A percentile compares a stretch with the other conserved stretches of the same genome.
Conservation (phyloP, 2,329 filamentous ascomycete genomes). For the Aspergillus flavus region DNA sequence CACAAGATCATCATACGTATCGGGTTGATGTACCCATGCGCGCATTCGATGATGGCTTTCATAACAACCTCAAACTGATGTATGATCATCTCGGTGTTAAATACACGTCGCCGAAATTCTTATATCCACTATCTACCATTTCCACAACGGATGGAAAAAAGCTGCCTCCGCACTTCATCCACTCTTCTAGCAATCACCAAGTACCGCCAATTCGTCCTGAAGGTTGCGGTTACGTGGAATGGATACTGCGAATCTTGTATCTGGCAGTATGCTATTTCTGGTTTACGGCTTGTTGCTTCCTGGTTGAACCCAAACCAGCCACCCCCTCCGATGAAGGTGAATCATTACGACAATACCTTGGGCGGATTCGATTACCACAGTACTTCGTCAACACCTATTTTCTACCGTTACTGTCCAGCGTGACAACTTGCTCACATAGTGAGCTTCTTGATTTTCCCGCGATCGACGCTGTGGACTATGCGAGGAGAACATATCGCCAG, state of each 20-base stretch:
- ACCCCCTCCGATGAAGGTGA: slow-evolving; percentile 7
- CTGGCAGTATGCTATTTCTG: slow-evolving; percentile 18
- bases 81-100: slow-evolving; percentile 57
- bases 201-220: slow-evolving; percentile 12
- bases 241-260: slow-evolving; percentile 11
- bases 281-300: slow-evolving; percentile 19
- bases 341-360: slow-evolving; percentile 12
- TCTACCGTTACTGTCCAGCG: slow-evolving; percentile 37
- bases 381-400: slow-evolving; percentile 15
- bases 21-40: slow-evolving; percentile 57
- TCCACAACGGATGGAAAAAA: slow-evolving; percentile 32
- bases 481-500: slow-evolving; percentile 22
- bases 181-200: slow-evolving; percentile 19
- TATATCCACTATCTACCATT: slow-evolving; percentile 56
- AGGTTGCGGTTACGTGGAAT: slow-evolving; percentile 1
- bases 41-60: slow-evolving; percentile 56
- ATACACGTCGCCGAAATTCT: slow-evolving; percentile 48
- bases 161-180: slow-evolving; percentile 22
- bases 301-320: slow-evolving; percentile 8
- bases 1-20: slow-evolving; percentile 21
- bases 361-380: slow-evolving; percentile 11
- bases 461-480: slow-evolving; percentile 23
- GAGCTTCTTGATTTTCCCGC: slow-evolving; percentile 26
- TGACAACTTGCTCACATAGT: slow-evolving; percentile 27
- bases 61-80: slow-evolving; percentile 58